A percentile compares a stretch with the other conserved stretches of the same genome.
phyloP scores from a whole-genome alignment of 306 rosid genomes.

The Glycine tomentella region DNA sequence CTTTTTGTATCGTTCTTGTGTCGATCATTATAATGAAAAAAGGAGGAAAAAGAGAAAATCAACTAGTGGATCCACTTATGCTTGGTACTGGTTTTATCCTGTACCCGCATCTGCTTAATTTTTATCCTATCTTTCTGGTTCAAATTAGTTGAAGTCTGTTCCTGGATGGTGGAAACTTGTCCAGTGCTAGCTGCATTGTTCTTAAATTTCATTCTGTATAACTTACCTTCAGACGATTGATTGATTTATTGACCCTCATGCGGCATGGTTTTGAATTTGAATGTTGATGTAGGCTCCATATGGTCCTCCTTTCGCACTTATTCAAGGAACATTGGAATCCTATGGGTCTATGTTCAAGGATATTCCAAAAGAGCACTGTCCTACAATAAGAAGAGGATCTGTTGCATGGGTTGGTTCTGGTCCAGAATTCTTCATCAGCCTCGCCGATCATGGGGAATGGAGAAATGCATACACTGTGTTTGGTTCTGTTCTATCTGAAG shows the following conservation, averaged over 20 bases:
- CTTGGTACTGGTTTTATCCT: no score
- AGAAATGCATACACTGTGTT: slow-evolving; percentile 67
- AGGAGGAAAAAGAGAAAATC: no score
- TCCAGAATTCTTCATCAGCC: slow-evolving; percentile 83
- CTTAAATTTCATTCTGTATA: slow-evolving; percentile 3
- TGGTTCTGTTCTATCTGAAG: slow-evolving; percentile 71
- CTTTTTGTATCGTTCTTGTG: no score
- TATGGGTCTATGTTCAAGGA: slow-evolving; percentile 48
- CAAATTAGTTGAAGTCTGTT: background rate
- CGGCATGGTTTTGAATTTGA: slow-evolving; percentile 36
- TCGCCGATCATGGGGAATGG: slow-evolving; percentile 81
- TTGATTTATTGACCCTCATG: background rate
- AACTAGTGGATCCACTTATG: no score
- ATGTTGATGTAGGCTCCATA: slow-evolving; percentile 51
- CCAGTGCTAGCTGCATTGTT: slow-evolving; percentile 2
- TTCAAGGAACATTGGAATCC: slow-evolving; percentile 64
- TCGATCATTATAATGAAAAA: no score
- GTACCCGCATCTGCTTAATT: no score
- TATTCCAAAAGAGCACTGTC: slow-evolving; percentile 58
- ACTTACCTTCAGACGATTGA: background rate
- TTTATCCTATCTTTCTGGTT: no score
- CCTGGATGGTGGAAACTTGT: slow-evolving; percentile 1
- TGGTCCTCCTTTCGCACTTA: slow-evolving; percentile 62
- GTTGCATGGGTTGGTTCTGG: slow-evolving; percentile 89
- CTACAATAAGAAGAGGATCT: slow-evolving; percentile 68